These are phyloP conservation scores for Trichomonas vaginalis DNA, from an alignment of 208 protist species.

Conservation along the genomic window DNA sequence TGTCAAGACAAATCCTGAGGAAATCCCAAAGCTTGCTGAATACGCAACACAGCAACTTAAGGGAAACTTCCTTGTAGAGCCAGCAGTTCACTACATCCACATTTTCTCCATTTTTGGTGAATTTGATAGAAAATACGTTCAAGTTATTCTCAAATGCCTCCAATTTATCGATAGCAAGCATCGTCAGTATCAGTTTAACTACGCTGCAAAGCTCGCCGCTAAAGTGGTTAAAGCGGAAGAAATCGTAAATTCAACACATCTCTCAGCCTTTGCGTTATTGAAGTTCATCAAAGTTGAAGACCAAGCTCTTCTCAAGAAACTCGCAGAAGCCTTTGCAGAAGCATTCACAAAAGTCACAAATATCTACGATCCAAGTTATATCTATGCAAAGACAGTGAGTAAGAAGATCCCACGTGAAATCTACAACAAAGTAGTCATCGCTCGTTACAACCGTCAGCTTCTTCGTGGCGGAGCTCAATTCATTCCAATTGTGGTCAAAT, in stretches of 20 bases:
- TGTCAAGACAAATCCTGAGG: not conserved
- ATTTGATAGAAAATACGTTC: not conserved
- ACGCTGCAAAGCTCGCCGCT: not conserved
- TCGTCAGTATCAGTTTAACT: not conserved
- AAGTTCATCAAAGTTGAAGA: not conserved
- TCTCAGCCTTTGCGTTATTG: not conserved
- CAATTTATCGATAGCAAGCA: not conserved
- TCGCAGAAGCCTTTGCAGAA: not conserved
- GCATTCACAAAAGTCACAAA: not conserved
- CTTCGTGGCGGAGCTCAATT: not conserved
- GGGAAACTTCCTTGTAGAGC: not conserved
- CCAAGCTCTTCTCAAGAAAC: not conserved
- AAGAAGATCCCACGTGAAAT: not conserved
- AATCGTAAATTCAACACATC: not conserved
- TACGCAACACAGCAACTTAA: not conserved
- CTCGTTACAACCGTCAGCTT: not conserved
- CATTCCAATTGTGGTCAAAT: not conserved
- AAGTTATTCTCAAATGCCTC: not conserved
- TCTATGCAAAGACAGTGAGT: not conserved
- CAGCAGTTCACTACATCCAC: not conserved
- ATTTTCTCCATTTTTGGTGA: not conserved
- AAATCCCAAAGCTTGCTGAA: not conserved
- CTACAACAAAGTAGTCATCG: not conserved
- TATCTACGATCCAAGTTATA: not conserved
- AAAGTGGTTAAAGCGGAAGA: not conserved